phyloP scores from a whole-genome alignment of 495 filamentous ascomycete genomes.

The Cudoniella acicularis region DNA sequence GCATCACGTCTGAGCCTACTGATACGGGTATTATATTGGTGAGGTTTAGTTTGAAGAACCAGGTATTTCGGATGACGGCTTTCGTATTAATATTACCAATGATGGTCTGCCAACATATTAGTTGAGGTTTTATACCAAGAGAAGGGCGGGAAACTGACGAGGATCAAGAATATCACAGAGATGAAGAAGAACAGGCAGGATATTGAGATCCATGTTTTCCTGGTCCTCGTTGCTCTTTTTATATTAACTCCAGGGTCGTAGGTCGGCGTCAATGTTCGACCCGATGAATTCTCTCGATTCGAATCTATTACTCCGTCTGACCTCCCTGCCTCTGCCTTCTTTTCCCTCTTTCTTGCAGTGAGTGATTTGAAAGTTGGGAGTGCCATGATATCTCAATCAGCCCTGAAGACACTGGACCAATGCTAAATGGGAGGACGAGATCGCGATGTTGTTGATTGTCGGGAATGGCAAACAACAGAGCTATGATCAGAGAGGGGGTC shows the following conservation, averaged over 20 bases:
- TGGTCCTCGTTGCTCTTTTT: conserved; percentile 53
- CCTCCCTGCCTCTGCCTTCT: conserved; percentile 7
- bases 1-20: conserved; percentile 36
- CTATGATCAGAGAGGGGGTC: neutral
- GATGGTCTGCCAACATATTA: conserved; percentile 42
- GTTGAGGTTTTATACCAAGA: conserved; percentile 2
- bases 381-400: conserved; percentile 14
- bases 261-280: conserved; percentile 11
- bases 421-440: neutral
- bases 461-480: neutral
- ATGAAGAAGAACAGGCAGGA: conserved; percentile 63
- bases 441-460: neutral
- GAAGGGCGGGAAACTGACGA: neutral
- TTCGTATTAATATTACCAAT: conserved; percentile 65
- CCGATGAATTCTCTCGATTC: conserved; percentile 6
- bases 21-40: conserved; percentile 81
- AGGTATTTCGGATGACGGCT: conserved; percentile 61
- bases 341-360: conserved; percentile 13
- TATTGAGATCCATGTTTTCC: conserved; percentile 51
- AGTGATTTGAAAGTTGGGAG: conserved; percentile 29
- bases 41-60: conserved; percentile 82
- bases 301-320: conserved; percentile 4
- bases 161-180: neutral
- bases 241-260: conserved; percentile 25
- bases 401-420: neutral